Evolutionary conservation across 2,329 filamentous ascomycete genomes (phyloP).

Genomic region (Xylaria hypoxylon): DNA sequence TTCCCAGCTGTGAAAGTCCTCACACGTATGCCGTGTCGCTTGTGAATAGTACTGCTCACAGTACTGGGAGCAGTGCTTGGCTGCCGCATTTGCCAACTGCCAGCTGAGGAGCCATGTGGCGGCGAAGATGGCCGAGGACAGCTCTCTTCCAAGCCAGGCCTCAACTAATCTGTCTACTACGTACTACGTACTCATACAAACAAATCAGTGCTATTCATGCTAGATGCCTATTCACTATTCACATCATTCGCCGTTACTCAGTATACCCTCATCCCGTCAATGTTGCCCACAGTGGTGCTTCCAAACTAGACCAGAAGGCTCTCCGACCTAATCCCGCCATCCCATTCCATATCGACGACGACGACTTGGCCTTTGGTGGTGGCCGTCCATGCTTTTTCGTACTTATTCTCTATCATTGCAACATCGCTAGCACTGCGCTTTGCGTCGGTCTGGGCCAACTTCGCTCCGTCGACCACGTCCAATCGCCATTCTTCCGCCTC

Average conservation of each 20-base stretch:
- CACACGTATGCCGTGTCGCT: not conserved
- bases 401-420: constrained; percentile 11
- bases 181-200: no score
- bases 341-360: constrained; percentile 11
- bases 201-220: constrained; percentile 28
- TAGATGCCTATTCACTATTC: not conserved
- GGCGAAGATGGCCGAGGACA: constrained; percentile 19
- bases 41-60: no score
- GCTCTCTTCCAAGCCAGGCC: constrained; percentile 30
- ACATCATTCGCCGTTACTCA: constrained; percentile 23
- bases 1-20: not conserved
- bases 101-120: constrained; percentile 27
- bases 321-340: not conserved
- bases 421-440: constrained; percentile 35
- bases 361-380: not conserved
- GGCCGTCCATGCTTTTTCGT: constrained; percentile 19
- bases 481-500: not conserved
- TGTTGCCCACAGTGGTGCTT: constrained; percentile 17
- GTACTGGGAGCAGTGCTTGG: no score
- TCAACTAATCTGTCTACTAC: constrained; percentile 32
- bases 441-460: constrained; percentile 15
- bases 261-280: constrained; percentile 16
- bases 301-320: not conserved
- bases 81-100: constrained; percentile 26
- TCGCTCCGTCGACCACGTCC: not conserved